These are phyloP conservation scores for Schizophyllum commune DNA, from an alignment of 1,284 basidiomycete species.

Conservation along the genomic window DNA sequence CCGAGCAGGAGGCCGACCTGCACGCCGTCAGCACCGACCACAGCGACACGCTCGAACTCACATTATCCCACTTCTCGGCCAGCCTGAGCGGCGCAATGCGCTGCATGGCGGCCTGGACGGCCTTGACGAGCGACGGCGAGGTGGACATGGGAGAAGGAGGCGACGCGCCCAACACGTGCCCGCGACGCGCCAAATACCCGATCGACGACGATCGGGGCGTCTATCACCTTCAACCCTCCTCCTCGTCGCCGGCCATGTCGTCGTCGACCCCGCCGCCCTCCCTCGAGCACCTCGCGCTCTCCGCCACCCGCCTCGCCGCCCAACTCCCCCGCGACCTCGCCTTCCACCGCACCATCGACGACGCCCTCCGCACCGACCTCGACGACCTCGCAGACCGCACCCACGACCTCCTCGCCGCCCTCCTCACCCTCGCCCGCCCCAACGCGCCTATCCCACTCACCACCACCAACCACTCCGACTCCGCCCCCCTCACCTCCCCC, in stretches of 20 bases:
- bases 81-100: constrained; percentile 80
- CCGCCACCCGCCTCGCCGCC: constrained; percentile 52
- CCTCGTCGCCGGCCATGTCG: too few relatives aligned
- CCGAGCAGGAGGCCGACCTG: constrained; percentile 82
- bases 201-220: not conserved
- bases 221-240: not conserved
- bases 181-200: too few relatives aligned
- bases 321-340: constrained; percentile 61
- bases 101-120: constrained; percentile 59
- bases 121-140: constrained; percentile 26
- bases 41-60: constrained; percentile 29
- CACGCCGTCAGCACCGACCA: not conserved
- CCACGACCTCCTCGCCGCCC: constrained; percentile 53
- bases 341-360: constrained; percentile 83
- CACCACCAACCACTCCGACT: not conserved
- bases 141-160: not conserved
- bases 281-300: constrained; percentile 31
- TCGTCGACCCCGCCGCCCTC: too few relatives aligned
- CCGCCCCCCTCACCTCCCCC: too few relatives aligned
- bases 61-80: constrained; percentile 89
- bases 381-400: constrained; percentile 57
- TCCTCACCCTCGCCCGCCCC: constrained; percentile 49
- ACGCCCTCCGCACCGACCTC: constrained; percentile 56
- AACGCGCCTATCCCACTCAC: constrained; percentile 12
- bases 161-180: not conserved